Evolutionary conservation across 2,329 filamentous ascomycete genomes (phyloP), one percentile per base, ranked within the genome.

Genomic region (Elsinoe necatrix): DNA sequence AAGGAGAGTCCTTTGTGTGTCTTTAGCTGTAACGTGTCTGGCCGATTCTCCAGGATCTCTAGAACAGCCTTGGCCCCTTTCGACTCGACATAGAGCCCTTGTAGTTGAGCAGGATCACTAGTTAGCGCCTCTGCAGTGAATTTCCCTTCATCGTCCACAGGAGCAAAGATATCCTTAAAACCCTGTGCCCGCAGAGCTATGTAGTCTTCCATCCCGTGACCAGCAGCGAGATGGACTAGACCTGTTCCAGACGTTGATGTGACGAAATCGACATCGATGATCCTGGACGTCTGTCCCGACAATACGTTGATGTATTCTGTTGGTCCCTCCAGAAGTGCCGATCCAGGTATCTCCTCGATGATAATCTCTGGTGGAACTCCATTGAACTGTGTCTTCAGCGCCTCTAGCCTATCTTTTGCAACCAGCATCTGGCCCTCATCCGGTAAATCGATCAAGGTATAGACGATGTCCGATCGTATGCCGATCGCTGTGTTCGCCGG

Each of bases 171-270:
- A 4, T 68, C 60, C 0, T 81, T 75, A 56, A 97, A 87, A 1
- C 81, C 84, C 45, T 86, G 76, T 21, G 79, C 71, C 48, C 80
- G 79, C 68, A 91, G 95, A 4, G 85, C 82, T 59, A 92, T 83
- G 67, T 97, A 98, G 68, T 98, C 93, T 37, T 98, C 93, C 77
- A 95, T 93, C 43, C 93, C 93, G 67, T 98, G 93, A 2, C 93
- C 93, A 5, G 93, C 92, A 1, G 93, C 93, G 61, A 90, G 79
- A 68, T 98, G 93, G 29, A 98, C 93, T n/a, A 98, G 76, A 9
- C 93, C 93, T 21, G 92, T 90, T 52, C 93, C 93, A n/a, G 92
- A 95, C 23, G 87, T 83, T 0, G 86, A 83, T 1, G 90, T 89
- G 11, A 98, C 93, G 66, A 96, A 97, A 59, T 89, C 84, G 2